A percentile compares a stretch with the other conserved stretches of the same genome.
Conservation (phyloP, 345 rosid genomes). For the Angophora floribunda region DNA sequence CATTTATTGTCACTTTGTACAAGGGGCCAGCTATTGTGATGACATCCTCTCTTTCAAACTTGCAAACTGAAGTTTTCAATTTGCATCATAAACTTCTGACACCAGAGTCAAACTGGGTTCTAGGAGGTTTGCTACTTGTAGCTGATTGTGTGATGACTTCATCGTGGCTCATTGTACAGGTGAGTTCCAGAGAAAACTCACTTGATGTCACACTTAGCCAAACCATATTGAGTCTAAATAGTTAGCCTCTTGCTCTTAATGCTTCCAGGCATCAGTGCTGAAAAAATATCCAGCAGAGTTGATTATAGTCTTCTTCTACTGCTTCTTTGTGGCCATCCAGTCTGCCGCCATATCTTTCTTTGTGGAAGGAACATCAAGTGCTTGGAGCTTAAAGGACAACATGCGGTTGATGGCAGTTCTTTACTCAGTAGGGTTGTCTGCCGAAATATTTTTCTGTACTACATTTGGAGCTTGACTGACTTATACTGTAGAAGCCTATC, state of each 20-base stretch:
- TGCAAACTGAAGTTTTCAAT: not conserved
- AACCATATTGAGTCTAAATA: not conserved
- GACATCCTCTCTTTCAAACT: not conserved
- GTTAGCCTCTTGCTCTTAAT: not conserved
- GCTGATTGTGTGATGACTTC: slow-evolving; percentile 25
- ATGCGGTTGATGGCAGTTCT: slow-evolving; percentile 19
- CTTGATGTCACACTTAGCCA: not conserved
- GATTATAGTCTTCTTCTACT: slow-evolving; percentile 26
- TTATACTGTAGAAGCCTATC: not conserved
- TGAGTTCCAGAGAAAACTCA: not conserved
- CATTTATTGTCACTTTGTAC: slow-evolving; percentile 26
- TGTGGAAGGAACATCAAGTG: slow-evolving; percentile 16
- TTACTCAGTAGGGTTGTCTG: slow-evolving; percentile 21
- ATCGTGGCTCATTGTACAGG: slow-evolving; percentile 31
- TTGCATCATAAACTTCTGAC: not conserved
- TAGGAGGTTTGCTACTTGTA: slow-evolving; percentile 33
- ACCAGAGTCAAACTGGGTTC: slow-evolving; percentile 19
- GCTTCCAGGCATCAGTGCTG: slow-evolving; percentile 3
- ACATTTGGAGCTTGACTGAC: not conserved
- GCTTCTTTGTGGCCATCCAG: slow-evolving; percentile 40
- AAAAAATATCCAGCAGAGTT: slow-evolving; percentile 34
- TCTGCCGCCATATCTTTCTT: slow-evolving; percentile 28
- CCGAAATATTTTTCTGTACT: not conserved
- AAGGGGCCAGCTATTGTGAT: slow-evolving; percentile 29
- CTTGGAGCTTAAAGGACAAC: slow-evolving; percentile 31